Percentiles rank a stretch among this genome's conserved stretches.
These are phyloP conservation scores for Wickerhamiella dianesei DNA, from an alignment of 805 yeast genomes.

Conservation along the genomic window DNA sequence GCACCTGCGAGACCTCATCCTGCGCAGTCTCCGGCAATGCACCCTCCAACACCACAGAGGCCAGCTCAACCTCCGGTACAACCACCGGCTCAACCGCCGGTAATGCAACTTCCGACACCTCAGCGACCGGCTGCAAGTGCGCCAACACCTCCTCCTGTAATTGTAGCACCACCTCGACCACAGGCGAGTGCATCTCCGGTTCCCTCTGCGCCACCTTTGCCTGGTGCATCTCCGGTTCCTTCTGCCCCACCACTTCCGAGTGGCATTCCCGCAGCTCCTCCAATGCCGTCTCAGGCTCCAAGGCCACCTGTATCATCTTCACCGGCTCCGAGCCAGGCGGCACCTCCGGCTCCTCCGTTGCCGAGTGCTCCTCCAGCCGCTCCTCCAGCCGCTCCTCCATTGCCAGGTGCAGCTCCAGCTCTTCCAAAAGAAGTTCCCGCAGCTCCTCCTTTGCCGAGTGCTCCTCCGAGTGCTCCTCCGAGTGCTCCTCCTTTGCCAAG, in stretches of 20 bases:
- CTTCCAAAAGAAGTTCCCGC: slow-evolving; percentile 9
- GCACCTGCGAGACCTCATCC: slow-evolving; percentile 18
- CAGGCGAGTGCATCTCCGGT: no score
- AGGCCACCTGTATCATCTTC: slow-evolving; percentile 13
- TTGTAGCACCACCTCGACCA: no score
- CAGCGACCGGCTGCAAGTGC: slow-evolving; percentile 19
- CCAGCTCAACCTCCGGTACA: no score
- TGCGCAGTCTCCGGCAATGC: slow-evolving; percentile 7
- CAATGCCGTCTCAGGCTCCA: slow-evolving; percentile 11
- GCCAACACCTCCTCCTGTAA: slow-evolving; percentile 9
- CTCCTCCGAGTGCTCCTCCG: slow-evolving; percentile 12
- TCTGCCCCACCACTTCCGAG: slow-evolving; percentile 3
- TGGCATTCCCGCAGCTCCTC: slow-evolving; percentile 6
- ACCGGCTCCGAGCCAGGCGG: slow-evolving; percentile 13
- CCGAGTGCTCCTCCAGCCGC: slow-evolving; percentile 9
- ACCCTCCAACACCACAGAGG: slow-evolving; percentile 1
- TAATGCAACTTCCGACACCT: slow-evolving; percentile 26
- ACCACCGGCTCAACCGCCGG: no score
- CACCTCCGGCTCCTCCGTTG: slow-evolving; percentile 2
- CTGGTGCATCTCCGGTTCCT: no score
- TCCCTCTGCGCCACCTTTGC: no score
- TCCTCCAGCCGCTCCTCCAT: slow-evolving; percentile 15
- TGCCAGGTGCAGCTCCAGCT: slow-evolving; percentile 8
- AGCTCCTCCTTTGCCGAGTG: slow-evolving; percentile 12
- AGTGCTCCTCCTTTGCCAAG: slow-evolving; percentile 3